phyloP scores from a whole-genome alignment of 2,329 filamentous ascomycete species.

The Apiospora rasikravindrae region DNA sequence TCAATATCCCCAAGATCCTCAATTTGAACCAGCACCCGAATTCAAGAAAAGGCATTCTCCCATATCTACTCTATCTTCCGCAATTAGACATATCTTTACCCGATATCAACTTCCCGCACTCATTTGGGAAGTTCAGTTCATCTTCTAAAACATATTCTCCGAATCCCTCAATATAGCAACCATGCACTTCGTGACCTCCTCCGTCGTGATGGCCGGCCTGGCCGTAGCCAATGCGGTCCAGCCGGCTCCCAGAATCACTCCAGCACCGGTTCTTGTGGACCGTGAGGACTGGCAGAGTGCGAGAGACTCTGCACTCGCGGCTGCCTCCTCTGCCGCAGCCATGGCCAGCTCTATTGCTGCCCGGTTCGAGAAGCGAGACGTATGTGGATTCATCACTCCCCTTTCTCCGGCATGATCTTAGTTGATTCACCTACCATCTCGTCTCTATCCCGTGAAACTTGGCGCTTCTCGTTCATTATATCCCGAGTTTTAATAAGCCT shows the following conservation, averaged over 20 bases:
- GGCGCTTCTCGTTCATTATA: no score
- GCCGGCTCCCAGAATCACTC: constrained; percentile 30
- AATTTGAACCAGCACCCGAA: no score
- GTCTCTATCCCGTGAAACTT: no score
- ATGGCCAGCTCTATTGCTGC: constrained; percentile 27
- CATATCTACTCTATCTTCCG: background rate
- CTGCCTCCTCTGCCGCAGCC: constrained; percentile 26
- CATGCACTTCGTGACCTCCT: constrained; percentile 29
- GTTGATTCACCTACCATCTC: background rate
- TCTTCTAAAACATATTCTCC: background rate
- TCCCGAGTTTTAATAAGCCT: no score
- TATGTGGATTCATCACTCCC: background rate
- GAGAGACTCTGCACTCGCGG: constrained; percentile 26
- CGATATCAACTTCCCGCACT: background rate
- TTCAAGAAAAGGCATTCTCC: background rate
- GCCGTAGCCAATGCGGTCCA: constrained; percentile 28
- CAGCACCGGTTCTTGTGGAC: constrained; percentile 27
- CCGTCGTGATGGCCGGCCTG: constrained; percentile 28
- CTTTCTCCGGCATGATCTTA: no score
- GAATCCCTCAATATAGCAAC: background rate
- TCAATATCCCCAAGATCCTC: background rate
- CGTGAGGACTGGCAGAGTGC: constrained; percentile 23
- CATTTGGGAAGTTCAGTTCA: background rate
- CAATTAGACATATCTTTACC: background rate
- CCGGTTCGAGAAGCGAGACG: constrained; percentile 21